Percentiles rank a stretch among this genome's conserved stretches.
These are phyloP conservation scores for Lasiodiplodia sp. DNA, from an alignment of 2,329 filamentous ascomycete genomes.

Conservation along the genomic window DNA sequence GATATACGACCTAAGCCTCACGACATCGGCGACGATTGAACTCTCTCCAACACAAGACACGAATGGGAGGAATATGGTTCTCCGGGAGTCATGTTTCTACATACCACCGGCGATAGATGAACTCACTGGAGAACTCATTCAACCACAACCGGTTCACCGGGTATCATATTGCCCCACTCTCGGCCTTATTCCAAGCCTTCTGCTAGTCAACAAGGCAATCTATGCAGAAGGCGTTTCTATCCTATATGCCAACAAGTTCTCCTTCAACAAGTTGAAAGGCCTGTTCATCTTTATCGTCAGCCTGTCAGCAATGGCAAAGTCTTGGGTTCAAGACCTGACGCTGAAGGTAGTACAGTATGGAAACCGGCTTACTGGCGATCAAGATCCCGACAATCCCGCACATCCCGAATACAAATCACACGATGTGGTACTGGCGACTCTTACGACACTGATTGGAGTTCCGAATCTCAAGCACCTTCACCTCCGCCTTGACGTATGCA, in stretches of 20 bases:
- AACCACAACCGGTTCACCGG: too few species aligned
- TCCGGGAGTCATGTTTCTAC: too few species aligned
- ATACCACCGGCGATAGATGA: too few species aligned
- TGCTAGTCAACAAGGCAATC: background rate
- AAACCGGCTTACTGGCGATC: too few species aligned
- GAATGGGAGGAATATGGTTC: background rate
- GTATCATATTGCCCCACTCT: background rate
- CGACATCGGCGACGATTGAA: background rate
- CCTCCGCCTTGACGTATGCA: too few species aligned
- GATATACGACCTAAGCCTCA: background rate
- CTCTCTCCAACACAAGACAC: background rate
- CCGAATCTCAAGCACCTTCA: too few species aligned
- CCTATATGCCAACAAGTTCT: background rate
- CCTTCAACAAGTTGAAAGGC: background rate
- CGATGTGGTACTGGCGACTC: too few species aligned
- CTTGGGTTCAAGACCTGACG: background rate
- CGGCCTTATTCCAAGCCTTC: background rate
- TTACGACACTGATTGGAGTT: too few species aligned
- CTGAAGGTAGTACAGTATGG: background rate
- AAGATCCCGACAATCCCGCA: too few species aligned
- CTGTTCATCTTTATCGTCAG: background rate
- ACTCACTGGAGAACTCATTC: too few species aligned
- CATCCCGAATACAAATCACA: too few species aligned
- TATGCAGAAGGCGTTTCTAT: background rate
- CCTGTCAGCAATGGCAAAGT: background rate